Base-by-base conservation (phyloP, 2,329 filamentous ascomycete species). In the Chalaropsis thielavioides region DNA sequence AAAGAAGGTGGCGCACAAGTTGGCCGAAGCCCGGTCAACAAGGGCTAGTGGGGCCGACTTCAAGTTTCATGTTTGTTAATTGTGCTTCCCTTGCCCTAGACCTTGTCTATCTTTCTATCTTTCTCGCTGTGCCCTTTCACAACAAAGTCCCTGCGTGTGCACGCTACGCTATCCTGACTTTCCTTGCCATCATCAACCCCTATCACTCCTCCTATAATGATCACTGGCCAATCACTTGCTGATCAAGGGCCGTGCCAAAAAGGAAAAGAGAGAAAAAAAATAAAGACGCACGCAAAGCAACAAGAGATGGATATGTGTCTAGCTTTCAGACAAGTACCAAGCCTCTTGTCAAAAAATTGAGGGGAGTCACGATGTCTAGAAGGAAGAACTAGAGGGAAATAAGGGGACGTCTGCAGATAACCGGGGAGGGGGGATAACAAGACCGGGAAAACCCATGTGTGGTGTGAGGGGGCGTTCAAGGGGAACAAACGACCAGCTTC, bases 351-450 rank as follows among this genome's bases (percentile, higher is more conserved):
- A 38, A 58, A 58, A 38, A 27, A 58, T 24, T 24, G 51, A 27
- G 27, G 8, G 15, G 24, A 35, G 51, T 17, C 13, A 17, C 8
- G 27, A 46, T 8, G 19, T 24, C 46, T 19, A 24, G 46, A 58
- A 58, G 51, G 24, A 35, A 58, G 51, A 58, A 35, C 51, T 5
- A n/a, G 31, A 35, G 51, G 51, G 51, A 58, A 58, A 58, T 58
- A 58, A 58, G n/a, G 8, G 51, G 51, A 58, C 15, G 27, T 58
- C 51, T 58, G 51, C 51, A 58, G 51, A 35, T 58, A 35, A n/a
- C 51, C 27, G 27, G 27, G 27, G 51, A 10, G 27, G 24, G 17
- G 27, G 51, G 13, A 4, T 19, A 31, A 27, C 46, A 10, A 51
- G 22, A 22, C 24, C 46, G 13, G 15, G 46, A 13, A 51, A 51